Conservation (phyloP, 768 basidiomycete genomes). For the Plicaturopsis crispa region DNA sequence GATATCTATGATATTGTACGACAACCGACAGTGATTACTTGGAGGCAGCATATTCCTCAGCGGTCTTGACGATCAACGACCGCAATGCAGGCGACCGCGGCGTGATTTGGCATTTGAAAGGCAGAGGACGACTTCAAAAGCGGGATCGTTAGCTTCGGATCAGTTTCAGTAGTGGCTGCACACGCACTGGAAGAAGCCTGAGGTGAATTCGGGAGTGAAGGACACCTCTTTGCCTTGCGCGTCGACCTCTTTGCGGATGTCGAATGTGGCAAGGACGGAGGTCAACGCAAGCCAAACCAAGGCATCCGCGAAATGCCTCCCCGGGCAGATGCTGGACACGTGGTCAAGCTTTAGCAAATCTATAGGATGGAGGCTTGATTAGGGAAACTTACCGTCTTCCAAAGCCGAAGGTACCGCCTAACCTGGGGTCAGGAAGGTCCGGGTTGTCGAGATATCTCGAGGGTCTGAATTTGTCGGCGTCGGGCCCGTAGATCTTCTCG, state of each 20-base stretch:
- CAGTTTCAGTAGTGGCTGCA: neutral
- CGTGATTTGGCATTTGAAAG: conserved; percentile 6
- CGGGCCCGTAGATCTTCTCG: conserved; percentile 9
- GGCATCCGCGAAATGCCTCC: conserved; percentile 14
- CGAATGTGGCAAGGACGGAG: conserved; percentile 17
- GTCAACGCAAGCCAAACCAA: conserved; percentile 18
- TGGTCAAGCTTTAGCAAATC: neutral
- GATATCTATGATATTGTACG: too few relatives aligned
- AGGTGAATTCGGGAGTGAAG: conserved; percentile 13
- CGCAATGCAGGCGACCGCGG: conserved; percentile 2
- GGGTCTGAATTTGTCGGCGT: conserved; percentile 1
- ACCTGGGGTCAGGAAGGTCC: neutral
- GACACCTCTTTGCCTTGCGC: conserved; percentile 13
- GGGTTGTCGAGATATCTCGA: neutral
- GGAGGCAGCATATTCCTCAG: too few relatives aligned
- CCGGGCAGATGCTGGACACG: conserved; percentile 13
- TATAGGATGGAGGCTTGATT: neutral
- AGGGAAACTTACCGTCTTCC: conserved; percentile 12
- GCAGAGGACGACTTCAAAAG: conserved; percentile 7
- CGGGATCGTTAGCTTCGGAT: neutral
- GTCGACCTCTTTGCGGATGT: conserved; percentile 17
- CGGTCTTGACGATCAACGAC: neutral
- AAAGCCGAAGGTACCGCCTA: conserved; percentile 12
- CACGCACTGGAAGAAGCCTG: conserved; percentile 14
- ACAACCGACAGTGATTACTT: too few relatives aligned